Evolutionary conservation across 495 filamentous ascomycete genomes (phyloP).

Genomic region (Neurospora sp.): DNA sequence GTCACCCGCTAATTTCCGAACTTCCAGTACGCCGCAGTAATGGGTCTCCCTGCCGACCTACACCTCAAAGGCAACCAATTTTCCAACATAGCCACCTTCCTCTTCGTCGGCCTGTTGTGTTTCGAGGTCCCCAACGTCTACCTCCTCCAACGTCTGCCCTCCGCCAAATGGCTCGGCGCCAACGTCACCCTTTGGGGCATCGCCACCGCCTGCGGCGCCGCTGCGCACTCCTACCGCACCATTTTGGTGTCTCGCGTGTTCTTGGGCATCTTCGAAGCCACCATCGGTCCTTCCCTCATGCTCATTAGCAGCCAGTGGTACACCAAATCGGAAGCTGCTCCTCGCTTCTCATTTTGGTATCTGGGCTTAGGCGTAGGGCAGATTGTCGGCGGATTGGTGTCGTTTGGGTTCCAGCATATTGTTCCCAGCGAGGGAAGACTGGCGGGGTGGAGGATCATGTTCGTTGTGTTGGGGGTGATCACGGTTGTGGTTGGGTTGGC

Average conservation of each 20-base stretch:
- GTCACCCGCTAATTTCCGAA: not conserved
- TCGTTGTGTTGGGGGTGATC: conserved; percentile 44
- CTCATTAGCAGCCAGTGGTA: conserved; percentile 49
- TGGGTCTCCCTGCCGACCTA: conserved; percentile 24
- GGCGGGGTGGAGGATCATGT: conserved; percentile 54
- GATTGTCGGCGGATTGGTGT: conserved; percentile 52
- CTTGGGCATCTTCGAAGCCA: conserved; percentile 53
- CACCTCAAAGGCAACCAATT: conserved; percentile 27
- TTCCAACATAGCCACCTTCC: conserved; percentile 25
- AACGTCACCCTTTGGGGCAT: conserved; percentile 42
- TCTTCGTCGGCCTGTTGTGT: conserved; percentile 23
- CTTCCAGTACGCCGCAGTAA: conserved; percentile 26
- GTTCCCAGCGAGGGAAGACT: conserved; percentile 24
- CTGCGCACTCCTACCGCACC: conserved; percentile 23
- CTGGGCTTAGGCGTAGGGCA: conserved; percentile 50
- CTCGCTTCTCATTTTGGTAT: conserved; percentile 57
- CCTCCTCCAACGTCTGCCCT: conserved; percentile 42
- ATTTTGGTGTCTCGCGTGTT: conserved; percentile 41
- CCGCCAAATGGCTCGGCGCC: conserved; percentile 44
- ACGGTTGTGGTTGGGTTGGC: conserved; percentile 40
- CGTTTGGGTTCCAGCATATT: conserved; percentile 52
- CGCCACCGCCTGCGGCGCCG: conserved; percentile 29
- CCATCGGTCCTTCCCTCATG: conserved; percentile 49
- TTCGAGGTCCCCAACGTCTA: conserved; percentile 29
- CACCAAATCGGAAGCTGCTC: conserved; percentile 50